phyloP scores from a whole-genome alignment of 1,284 basidiomycete species.

The Cutaneotrichosporon curvatum region DNA sequence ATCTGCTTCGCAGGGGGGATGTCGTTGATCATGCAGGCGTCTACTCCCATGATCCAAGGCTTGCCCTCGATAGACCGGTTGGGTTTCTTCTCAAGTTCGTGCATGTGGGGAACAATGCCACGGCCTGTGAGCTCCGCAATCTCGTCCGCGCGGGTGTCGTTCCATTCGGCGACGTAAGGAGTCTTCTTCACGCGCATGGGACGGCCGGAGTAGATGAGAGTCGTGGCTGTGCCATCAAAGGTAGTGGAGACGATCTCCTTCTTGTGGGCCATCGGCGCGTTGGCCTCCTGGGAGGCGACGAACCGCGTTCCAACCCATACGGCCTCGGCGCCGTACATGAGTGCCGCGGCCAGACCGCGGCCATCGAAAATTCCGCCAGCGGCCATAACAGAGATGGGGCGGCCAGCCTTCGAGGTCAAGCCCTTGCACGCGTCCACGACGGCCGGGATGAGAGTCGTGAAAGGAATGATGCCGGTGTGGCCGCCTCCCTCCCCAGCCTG shows the following conservation, averaged over 20 bases:
- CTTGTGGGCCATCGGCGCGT: conserved; percentile 75
- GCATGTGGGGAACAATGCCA: conserved; percentile 65
- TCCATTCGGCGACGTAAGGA: conserved; percentile 70
- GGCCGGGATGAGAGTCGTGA: conserved; percentile 51
- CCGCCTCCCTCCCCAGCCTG: conserved; percentile 83
- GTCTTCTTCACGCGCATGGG: conserved; percentile 75
- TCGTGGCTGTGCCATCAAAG: conserved; percentile 54
- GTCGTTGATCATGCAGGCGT: conserved; percentile 69
- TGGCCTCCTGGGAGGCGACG: conserved; percentile 61
- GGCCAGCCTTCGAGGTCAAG: conserved; percentile 63
- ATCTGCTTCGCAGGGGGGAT: conserved; percentile 71
- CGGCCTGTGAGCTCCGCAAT: conserved; percentile 61
- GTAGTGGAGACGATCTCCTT: conserved; percentile 50
- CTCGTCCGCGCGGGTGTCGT: conserved; percentile 30
- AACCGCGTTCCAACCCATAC: conserved; percentile 88
- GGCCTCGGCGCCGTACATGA: conserved; percentile 75
- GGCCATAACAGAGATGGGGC: conserved; percentile 70
- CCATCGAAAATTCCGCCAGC: conserved; percentile 86
- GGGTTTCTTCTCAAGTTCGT: conserved; percentile 68
- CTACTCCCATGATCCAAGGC: conserved; percentile 70
- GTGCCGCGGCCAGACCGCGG: conserved; percentile 69
- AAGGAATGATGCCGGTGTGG: conserved; percentile 44
- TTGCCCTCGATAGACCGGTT: conserved; percentile 61
- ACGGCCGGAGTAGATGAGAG: conserved; percentile 78
- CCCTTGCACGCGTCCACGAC: conserved; percentile 73